phyloP scores from a whole-genome alignment of 768 basidiomycete species.

The Hygrophorus pudorinus region DNA sequence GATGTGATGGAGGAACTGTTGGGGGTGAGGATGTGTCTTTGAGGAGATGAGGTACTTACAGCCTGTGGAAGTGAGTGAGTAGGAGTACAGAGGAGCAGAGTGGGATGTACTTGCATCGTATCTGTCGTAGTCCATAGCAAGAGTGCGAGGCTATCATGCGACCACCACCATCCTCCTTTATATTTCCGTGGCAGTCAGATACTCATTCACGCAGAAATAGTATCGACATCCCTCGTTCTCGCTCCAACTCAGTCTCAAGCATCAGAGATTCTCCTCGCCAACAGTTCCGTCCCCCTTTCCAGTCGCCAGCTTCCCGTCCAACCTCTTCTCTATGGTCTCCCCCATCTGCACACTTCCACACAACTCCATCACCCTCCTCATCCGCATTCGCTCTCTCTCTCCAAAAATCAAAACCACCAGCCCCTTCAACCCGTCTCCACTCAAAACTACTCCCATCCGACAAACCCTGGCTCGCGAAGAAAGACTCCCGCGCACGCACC shows the following conservation, averaged over 20 bases:
- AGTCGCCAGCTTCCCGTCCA: slow-evolving; percentile 62
- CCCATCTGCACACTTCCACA: slow-evolving; percentile 25
- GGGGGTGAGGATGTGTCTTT: no score
- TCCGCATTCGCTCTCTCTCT: slow-evolving; percentile 17
- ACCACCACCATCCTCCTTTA: no score
- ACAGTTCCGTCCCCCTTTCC: slow-evolving; percentile 62
- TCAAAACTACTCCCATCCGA: slow-evolving; percentile 38
- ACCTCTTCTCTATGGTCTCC: slow-evolving; percentile 53
- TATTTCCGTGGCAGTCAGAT: no score
- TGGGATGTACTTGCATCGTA: slow-evolving; percentile 42
- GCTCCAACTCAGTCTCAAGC: background rate
- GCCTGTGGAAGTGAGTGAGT: no score
- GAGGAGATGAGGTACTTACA: no score
- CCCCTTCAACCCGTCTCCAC: slow-evolving; percentile 39
- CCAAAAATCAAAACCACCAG: slow-evolving; percentile 26
- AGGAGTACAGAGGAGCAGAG: no score
- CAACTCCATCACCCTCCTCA: slow-evolving; percentile 17
- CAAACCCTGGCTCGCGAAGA: slow-evolving; percentile 54
- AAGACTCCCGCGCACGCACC: slow-evolving; percentile 20
- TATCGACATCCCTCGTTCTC: slow-evolving; percentile 27
- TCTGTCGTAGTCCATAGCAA: slow-evolving; percentile 60
- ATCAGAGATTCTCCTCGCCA: slow-evolving; percentile 24
- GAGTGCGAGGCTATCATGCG: no score
- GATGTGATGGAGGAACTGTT: slow-evolving; percentile 59
- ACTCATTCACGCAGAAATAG: no score